Conservation (phyloP, 2,329 filamentous ascomycete genomes). For the Setomelanomma holmii region DNA sequence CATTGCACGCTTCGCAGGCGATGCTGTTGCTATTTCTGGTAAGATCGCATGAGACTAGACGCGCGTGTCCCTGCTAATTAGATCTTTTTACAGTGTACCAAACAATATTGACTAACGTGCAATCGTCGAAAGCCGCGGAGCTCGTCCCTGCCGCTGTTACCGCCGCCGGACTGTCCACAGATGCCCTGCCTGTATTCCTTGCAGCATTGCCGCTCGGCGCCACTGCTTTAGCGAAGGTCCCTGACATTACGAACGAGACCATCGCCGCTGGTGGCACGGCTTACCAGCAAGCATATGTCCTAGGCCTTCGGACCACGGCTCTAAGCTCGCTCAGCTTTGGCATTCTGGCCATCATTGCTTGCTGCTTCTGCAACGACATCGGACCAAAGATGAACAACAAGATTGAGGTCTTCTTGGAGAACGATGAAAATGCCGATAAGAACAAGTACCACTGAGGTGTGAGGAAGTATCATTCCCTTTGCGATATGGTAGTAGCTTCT, state of each 20-base stretch:
- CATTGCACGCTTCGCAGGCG: conserved; percentile 54
- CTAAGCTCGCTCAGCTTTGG: conserved; percentile 24
- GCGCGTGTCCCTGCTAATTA: neutral
- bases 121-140: conserved; percentile 18
- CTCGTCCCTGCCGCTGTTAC: conserved; percentile 23
- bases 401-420: conserved; percentile 34
- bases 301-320: conserved; percentile 20
- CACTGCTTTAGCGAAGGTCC: conserved; percentile 15
- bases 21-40: conserved; percentile 51
- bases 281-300: conserved; percentile 25
- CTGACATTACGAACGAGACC: conserved; percentile 23
- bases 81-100: conserved; percentile 41
- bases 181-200: conserved; percentile 16
- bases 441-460: conserved; percentile 6
- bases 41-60: neutral
- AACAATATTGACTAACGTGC: conserved; percentile 51
- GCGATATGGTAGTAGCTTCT: no score
- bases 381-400: conserved; percentile 30
- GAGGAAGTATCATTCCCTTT: no score
- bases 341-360: conserved; percentile 24
- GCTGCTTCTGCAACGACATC: conserved; percentile 29
- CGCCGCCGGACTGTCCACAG: conserved; percentile 19
- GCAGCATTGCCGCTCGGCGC: conserved; percentile 24
- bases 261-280: conserved; percentile 25
- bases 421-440: conserved; percentile 21